Conservation (phyloP, 805 yeast species). For the Metschnikowia noctiluminum region DNA sequence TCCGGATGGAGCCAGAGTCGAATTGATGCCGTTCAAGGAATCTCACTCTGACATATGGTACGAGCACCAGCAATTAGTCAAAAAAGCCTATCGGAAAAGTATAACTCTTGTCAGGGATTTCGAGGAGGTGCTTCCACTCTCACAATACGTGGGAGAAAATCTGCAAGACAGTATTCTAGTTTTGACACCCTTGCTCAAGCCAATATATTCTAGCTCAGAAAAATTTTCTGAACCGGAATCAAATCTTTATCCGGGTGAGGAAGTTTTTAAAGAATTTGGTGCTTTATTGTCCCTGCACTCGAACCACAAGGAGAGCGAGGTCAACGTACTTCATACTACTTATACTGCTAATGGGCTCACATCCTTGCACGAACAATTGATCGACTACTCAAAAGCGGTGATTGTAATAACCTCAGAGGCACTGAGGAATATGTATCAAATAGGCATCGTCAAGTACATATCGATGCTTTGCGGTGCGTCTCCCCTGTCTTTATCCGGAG, state of each 20-base stretch:
- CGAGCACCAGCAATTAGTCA: slow-evolving; percentile 43
- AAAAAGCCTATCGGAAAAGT: slow-evolving; percentile 46
- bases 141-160: slow-evolving; percentile 32
- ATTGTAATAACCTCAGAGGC: slow-evolving; percentile 57
- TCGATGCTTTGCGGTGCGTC: slow-evolving; percentile 51
- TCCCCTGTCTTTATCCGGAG: slow-evolving; percentile 22
- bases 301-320: slow-evolving; percentile 23
- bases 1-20: slow-evolving; percentile 29
- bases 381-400: slow-evolving; percentile 50
- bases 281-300: slow-evolving; percentile 38
- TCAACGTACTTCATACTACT: slow-evolving; percentile 53
- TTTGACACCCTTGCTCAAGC: slow-evolving; percentile 38
- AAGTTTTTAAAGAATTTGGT: slow-evolving; percentile 52
- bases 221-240: slow-evolving; percentile 11
- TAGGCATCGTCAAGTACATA: slow-evolving; percentile 57
- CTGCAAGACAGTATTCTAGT: slow-evolving; percentile 30
- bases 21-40: slow-evolving; percentile 24
- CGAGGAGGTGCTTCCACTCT: slow-evolving; percentile 47
- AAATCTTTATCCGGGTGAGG: slow-evolving; percentile 43
- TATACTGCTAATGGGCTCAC: slow-evolving; percentile 58
- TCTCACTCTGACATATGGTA: slow-evolving; percentile 33
- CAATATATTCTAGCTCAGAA: slow-evolving; percentile 26
- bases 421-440: slow-evolving; percentile 56
- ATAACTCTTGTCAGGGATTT: slow-evolving; percentile 55
- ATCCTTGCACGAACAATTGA: slow-evolving; percentile 50